Evolutionary conservation across 495 filamentous ascomycete species (phyloP), one percentile per base, ranked within the genome.

Genomic region (Aspergillus homomorphus): DNA sequence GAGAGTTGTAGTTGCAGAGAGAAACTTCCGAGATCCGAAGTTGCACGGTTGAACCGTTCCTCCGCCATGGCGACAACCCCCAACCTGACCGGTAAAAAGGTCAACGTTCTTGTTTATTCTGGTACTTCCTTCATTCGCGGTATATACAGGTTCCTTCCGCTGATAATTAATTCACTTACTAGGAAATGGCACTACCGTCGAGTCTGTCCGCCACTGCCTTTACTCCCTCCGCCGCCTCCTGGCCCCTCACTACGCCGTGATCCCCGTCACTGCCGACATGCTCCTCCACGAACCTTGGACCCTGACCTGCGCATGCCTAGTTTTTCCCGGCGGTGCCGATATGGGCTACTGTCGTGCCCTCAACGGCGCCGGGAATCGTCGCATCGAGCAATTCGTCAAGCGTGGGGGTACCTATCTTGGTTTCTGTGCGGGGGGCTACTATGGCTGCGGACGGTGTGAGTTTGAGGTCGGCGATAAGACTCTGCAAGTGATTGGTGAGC

Each of bases 341-440:
- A 79, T 96, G 44, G 90, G 87, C 28, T 98, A 97, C 73, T 96
- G 92, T 66, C 85, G 89, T 4, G 86, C 82, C 12, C 81, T 98
- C 44, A 94, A 98, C 70, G 94, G 94, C 30, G 76, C 84, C 56
- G 94, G 94, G 15, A 98, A 97, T 69, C 80, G 87, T 41, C 81
- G 78, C 54, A 97, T 98, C 68, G 75, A 78, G 18, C 86, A 92
- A 58, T 98, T 87, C 68, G 90, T 98, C 46, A 87, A 87, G 53
- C 75, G 83, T n/a, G 94, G 94, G 12, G 94, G 94, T 4, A 73
- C 77, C 1, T 98, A 93, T 67, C 79, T 98, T 20, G 95, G 94
- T 4, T 85, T 98, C 60, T 98, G 94, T 66, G 95, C 95, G 41
- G 94, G 94, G 12, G 94, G 89, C 5, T 98, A 98, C 73, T 98